Evolutionary conservation across 2,329 filamentous ascomycete genomes (phyloP).

Genomic region (Alternaria brassicae): DNA sequence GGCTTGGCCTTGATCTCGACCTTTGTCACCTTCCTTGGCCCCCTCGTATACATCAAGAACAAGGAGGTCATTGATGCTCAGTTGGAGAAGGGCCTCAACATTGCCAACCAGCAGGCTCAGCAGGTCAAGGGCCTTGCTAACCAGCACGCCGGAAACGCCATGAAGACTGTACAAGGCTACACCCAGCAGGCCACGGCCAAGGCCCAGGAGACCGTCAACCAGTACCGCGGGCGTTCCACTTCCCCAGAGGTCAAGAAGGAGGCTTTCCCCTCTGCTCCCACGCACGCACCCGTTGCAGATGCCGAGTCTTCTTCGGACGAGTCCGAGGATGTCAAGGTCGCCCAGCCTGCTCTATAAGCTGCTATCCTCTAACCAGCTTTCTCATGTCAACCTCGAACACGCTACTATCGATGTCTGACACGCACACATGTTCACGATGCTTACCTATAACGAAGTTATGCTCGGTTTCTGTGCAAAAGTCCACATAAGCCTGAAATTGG

Average conservation of each 20-base stretch:
- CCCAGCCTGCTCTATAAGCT: constrained; percentile 40
- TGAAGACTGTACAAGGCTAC: constrained; percentile 64
- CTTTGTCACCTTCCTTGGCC: constrained; percentile 64
- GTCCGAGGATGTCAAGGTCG: constrained; percentile 16
- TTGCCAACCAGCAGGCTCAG: constrained; percentile 64
- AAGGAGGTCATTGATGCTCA: constrained; percentile 69
- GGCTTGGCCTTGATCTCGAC: constrained; percentile 66
- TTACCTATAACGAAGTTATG: constrained; percentile 34
- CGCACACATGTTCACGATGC: constrained; percentile 31
- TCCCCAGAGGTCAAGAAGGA: constrained; percentile 42
- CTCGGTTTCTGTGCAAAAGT: constrained; percentile 26
- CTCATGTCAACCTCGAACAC: constrained; percentile 1
- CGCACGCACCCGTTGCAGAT: constrained; percentile 18
- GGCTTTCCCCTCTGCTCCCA: constrained; percentile 27
- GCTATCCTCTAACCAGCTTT: background rate
- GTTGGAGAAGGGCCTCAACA: constrained; percentile 60
- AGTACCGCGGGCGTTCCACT: constrained; percentile 48
- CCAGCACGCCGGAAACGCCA: constrained; percentile 65
- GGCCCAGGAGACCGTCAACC: constrained; percentile 60
- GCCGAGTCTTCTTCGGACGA: constrained; percentile 17
- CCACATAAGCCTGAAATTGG: constrained; percentile 44
- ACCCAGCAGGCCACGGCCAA: constrained; percentile 67
- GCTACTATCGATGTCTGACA: constrained; percentile 7
- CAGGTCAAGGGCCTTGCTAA: constrained; percentile 67
- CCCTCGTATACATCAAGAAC: constrained; percentile 70